Percentiles rank a stretch among this genome's conserved stretches.
phyloP scores from a whole-genome alignment of 164 flowering plant species.

The Berberis thunbergii region DNA sequence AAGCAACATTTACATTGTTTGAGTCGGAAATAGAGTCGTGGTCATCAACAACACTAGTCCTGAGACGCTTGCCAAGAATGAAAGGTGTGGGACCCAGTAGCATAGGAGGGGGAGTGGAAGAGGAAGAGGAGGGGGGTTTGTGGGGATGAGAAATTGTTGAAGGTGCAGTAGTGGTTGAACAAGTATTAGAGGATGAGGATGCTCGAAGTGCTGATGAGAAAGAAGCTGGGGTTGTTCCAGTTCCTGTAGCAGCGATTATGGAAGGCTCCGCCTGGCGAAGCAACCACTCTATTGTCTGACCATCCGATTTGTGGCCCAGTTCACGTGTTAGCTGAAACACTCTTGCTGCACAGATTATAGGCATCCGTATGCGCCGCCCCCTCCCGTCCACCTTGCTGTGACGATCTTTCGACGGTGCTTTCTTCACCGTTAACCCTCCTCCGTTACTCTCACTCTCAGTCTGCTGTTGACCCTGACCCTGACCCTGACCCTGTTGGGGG shows the following conservation, averaged over 20 bases:
- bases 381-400: slow-evolving; percentile 82
- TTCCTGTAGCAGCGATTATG: slow-evolving; percentile 77
- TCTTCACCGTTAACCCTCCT: slow-evolving; percentile 8
- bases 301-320: slow-evolving; percentile 74
- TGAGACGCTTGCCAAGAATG: slow-evolving; percentile 65
- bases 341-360: slow-evolving; percentile 76
- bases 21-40: background rate
- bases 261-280: slow-evolving; percentile 84
- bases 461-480: too few relatives aligned
- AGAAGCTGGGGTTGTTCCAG: slow-evolving; percentile 82
- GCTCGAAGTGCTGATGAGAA: slow-evolving; percentile 60
- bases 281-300: slow-evolving; percentile 79
- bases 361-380: slow-evolving; percentile 78
- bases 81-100: slow-evolving; percentile 46
- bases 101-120: background rate
- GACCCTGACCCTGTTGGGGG: too few relatives aligned
- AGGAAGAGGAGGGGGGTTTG: background rate
- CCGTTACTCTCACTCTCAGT: slow-evolving; percentile 1
- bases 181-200: slow-evolving; percentile 8
- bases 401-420: slow-evolving; percentile 64
- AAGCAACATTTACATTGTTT: slow-evolving; percentile 15
- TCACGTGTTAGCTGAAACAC: slow-evolving; percentile 73
- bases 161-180: background rate
- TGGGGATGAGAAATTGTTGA: too few relatives aligned
- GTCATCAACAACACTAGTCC: slow-evolving; percentile 36